Evolutionary conservation across 768 basidiomycete genomes (phyloP), one percentile per base, ranked within the genome.

Genomic region (Kwoniella shandongensis): DNA sequence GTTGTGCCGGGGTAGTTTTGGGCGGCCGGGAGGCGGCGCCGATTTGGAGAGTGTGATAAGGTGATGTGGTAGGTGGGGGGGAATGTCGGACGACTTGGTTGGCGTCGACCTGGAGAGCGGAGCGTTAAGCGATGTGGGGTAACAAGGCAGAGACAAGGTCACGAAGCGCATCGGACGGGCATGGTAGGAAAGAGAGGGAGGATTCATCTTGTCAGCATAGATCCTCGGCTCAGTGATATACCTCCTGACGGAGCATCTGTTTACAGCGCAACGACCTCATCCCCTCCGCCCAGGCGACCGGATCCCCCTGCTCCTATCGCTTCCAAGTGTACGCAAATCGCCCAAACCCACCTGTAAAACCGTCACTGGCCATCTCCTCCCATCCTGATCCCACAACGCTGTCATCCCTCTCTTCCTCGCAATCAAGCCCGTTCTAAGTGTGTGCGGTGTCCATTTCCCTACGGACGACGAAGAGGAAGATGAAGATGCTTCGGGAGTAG

Each of bases 351-450:
- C 94, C 83, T 98, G 92, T 38, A 99, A 83, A 45, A 99, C 85
- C 0, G 96, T 99, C 26, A 96, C 91, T 1, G 96, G 94, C 63
- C 88, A 81, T 46, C 88, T 82, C 32, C 84, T 85, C 23, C 96
- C 96, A 56, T 90, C 86, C 73, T 88, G 83, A 72, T 92, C 89
- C 89, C 91, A 98, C 70, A 98, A 79, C 13, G 84, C 84, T 10
- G 89, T 88, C 96, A 98, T 98, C 42, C 96, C 96, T 54, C 91
- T 85, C 80, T 99, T 99, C 56, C 87, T 83, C 23, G 91, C 94
- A 75, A 99, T 87, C 61, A 96, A 80, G 7, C 96, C 96, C 0
- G 92, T 94, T 55, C 96, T 83, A 62, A 88, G 83, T 6, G 90
- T 91, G 59, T 82, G 80, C 44, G 93, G 86, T 4, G 85, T 85